Conservation (phyloP, 352 stramenopile species). For the Phytophthora nicotianae region DNA sequence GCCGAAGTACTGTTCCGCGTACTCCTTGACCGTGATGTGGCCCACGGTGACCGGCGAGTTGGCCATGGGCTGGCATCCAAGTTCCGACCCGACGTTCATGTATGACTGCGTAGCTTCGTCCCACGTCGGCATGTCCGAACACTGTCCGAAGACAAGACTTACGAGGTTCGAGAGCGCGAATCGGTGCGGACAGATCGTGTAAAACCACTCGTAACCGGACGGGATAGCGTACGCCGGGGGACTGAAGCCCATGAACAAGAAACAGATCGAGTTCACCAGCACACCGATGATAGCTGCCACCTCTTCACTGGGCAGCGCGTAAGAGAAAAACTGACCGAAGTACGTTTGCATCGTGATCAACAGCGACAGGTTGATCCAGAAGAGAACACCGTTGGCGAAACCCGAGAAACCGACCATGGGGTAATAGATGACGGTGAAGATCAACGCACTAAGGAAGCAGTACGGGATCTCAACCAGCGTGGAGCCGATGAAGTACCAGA, state of each 20-base stretch:
- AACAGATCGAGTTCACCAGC: constrained; percentile 48
- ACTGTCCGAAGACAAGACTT: constrained; percentile 23
- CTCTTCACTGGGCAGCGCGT: constrained; percentile 40
- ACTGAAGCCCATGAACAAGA: too few species aligned
- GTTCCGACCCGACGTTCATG: constrained; percentile 25
- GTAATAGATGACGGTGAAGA: constrained; percentile 80
- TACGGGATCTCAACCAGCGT: constrained; percentile 42
- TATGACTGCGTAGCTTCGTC: constrained; percentile 24
- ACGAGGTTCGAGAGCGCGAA: constrained; percentile 29
- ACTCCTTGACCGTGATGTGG: too few species aligned
- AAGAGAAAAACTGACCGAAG: constrained; percentile 32
- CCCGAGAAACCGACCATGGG: constrained; percentile 85
- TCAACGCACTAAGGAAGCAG: constrained; percentile 25
- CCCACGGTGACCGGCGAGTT: constrained; percentile 28
- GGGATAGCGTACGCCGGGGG: constrained; percentile 28
- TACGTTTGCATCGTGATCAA: constrained; percentile 52
- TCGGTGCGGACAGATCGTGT: constrained; percentile 15
- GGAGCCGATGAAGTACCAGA: constrained; percentile 61
- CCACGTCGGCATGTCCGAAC: constrained; percentile 18
- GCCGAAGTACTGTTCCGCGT: constrained; percentile 35
- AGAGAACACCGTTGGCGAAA: constrained; percentile 45
- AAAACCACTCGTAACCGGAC: constrained; percentile 22
- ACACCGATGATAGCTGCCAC: constrained; percentile 49
- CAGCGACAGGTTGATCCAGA: constrained; percentile 48
- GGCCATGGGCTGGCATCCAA: constrained; percentile 31